Evolutionary conservation across 176 grass and related monocot species (phyloP).

Genomic region (Puya raimondii): DNA sequence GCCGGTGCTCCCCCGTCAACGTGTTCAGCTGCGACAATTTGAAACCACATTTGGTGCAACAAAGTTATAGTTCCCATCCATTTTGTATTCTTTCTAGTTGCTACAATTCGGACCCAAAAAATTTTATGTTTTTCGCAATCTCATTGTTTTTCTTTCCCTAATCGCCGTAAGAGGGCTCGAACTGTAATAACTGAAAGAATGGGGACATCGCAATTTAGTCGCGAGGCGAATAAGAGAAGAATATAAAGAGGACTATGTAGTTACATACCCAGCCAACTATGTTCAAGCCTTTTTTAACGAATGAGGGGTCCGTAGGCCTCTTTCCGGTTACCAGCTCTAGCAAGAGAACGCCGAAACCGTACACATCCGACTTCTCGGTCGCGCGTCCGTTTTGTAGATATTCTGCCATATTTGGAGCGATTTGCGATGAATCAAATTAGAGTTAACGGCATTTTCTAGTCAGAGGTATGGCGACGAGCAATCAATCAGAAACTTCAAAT

Average conservation of each 20-base stretch:
- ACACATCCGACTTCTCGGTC: constrained; percentile 86
- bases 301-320: constrained; percentile 73
- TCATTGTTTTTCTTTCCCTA: too few relatives aligned
- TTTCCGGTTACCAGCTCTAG: constrained; percentile 84
- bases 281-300: constrained; percentile 78
- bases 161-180: too few relatives aligned
- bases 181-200: too few relatives aligned
- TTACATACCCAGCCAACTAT: constrained; percentile 85
- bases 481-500: too few relatives aligned
- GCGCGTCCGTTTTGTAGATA: constrained; percentile 82
- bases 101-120: fast-evolving
- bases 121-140: too few relatives aligned
- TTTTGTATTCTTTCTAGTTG: too few relatives aligned
- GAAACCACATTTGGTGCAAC: neutral
- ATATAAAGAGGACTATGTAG: neutral
- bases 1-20: constrained; percentile 46
- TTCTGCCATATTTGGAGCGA: constrained; percentile 32
- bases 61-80: constrained; percentile 9
- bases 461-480: too few relatives aligned
- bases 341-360: constrained; percentile 88
- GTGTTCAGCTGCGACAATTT: constrained; percentile 60
- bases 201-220: too few relatives aligned
- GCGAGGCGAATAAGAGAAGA: too few relatives aligned
- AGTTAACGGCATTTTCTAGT: neutral
- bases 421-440: neutral